phyloP scores from a whole-genome alignment of 805 yeast genomes.

The Torulaspora gathmanii region DNA sequence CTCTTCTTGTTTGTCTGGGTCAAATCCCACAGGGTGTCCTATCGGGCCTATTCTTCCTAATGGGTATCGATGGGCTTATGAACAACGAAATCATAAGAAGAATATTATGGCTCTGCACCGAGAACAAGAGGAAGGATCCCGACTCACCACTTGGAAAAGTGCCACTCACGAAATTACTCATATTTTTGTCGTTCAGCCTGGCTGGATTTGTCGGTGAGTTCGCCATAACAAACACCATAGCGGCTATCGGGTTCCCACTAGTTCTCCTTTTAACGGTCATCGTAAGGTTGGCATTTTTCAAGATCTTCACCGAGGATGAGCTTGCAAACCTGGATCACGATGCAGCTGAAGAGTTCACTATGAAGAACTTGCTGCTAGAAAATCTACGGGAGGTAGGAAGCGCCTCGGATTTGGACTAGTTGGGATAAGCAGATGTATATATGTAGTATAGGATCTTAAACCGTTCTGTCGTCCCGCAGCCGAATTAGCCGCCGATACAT shows the following conservation, averaged over 20 bases:
- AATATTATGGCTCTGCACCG: constrained; percentile 59
- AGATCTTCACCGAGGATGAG: constrained; percentile 56
- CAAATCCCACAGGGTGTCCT: constrained; percentile 88
- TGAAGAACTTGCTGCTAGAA: constrained; percentile 41
- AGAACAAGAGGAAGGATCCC: constrained; percentile 40
- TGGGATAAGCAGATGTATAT: neutral
- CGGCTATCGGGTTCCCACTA: constrained; percentile 93
- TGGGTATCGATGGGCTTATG: constrained; percentile 80
- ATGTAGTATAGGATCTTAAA: neutral
- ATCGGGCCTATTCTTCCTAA: constrained; percentile 87
- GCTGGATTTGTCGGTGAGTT: constrained; percentile 75
- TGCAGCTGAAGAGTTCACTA: constrained; percentile 53
- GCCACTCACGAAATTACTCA: constrained; percentile 38
- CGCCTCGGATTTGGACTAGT: neutral
- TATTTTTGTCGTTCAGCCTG: constrained; percentile 55
- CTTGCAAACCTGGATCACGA: constrained; percentile 60
- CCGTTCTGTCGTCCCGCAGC: neutral
- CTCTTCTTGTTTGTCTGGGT: constrained; percentile 74
- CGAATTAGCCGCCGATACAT: no score
- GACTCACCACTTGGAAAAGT: constrained; percentile 34
- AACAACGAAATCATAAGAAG: constrained; percentile 61
- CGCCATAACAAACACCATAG: constrained; percentile 78
- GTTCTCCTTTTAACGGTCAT: constrained; percentile 65
- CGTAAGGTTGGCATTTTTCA: constrained; percentile 58
- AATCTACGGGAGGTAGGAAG: constrained; percentile 14